A percentile compares a stretch with the other conserved stretches of the same genome.
Conservation (phyloP, 768 basidiomycete genomes). For the Mycena belliarum region DNA sequence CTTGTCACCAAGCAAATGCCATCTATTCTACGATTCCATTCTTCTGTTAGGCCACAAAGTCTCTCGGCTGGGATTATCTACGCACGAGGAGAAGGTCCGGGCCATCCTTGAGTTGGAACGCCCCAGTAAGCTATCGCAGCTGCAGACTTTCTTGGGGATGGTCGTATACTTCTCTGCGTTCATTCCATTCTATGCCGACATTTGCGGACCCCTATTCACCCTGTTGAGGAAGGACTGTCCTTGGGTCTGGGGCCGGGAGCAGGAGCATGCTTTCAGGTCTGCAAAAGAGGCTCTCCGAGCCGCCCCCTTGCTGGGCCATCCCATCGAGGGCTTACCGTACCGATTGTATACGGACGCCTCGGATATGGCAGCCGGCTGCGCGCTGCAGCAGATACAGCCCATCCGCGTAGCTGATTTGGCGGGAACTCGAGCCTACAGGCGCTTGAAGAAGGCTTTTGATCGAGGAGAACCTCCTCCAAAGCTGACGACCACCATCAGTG, state of each 20-base stretch:
- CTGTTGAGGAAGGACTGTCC: background rate
- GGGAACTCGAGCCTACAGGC: conserved; percentile 8
- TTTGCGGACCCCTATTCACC: conserved; percentile 5
- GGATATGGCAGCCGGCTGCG: background rate
- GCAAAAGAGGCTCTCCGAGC: conserved; percentile 20
- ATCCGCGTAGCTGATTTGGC: background rate
- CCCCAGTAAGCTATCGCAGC: background rate
- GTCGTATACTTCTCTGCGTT: conserved; percentile 14
- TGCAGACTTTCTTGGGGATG: conserved; percentile 25
- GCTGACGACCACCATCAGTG: background rate
- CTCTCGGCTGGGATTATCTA: background rate
- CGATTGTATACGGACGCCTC: background rate
- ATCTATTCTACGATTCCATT: conserved; percentile 3
- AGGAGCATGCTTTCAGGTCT: conserved; percentile 23
- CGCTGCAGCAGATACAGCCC: background rate
- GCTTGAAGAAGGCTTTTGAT: conserved; percentile 12
- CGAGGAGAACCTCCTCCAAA: background rate
- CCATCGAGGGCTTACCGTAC: conserved; percentile 4
- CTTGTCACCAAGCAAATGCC: background rate
- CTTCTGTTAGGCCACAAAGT: background rate
- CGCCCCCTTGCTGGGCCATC: conserved; percentile 28
- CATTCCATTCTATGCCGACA: conserved; percentile 15
- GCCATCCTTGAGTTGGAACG: background rate
- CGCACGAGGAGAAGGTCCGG: conserved; percentile 8
- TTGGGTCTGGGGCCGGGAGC: conserved; percentile 1